Evolutionary conservation across 2,329 filamentous ascomycete genomes (phyloP).

Genomic region (Torrubiella hemipterigena): DNA sequence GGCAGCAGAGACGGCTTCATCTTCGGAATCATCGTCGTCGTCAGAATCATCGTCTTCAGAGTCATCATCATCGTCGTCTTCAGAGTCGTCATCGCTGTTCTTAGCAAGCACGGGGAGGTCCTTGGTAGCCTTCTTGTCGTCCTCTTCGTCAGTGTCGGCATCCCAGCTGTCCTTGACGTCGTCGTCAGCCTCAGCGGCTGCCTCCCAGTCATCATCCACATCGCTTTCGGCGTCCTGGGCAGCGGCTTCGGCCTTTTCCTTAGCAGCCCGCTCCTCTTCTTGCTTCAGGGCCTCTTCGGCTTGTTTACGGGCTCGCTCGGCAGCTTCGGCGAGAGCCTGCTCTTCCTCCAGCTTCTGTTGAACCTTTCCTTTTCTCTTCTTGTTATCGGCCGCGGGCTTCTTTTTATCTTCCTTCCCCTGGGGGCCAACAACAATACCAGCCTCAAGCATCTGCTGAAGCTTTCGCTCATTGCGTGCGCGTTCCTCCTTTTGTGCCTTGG

Average conservation of each 20-base stretch:
- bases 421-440: slow-evolving; percentile 60
- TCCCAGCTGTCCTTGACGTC: slow-evolving; percentile 94
- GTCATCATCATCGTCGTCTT: slow-evolving; percentile 21
- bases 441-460: slow-evolving; percentile 74
- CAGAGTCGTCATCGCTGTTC: slow-evolving; percentile 31
- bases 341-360: slow-evolving; percentile 62
- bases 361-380: slow-evolving; percentile 60
- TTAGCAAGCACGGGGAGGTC: slow-evolving; percentile 5
- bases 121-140: slow-evolving; percentile 25
- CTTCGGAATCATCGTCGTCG: slow-evolving; percentile 51
- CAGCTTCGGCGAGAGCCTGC: slow-evolving; percentile 65
- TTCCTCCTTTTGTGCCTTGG: slow-evolving; percentile 75
- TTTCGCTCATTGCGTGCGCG: slow-evolving; percentile 69
- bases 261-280: slow-evolving; percentile 46
- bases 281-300: slow-evolving; percentile 55
- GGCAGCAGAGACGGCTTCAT: slow-evolving; percentile 64
- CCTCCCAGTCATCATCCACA: slow-evolving; percentile 79
- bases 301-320: slow-evolving; percentile 55
- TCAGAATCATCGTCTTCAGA: slow-evolving; percentile 18
- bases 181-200: slow-evolving; percentile 63
- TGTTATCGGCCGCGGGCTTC: slow-evolving; percentile 64
- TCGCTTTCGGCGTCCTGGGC: slow-evolving; percentile 45
- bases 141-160: slow-evolving; percentile 65
- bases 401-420: slow-evolving; percentile 55
- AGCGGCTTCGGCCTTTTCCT: slow-evolving; percentile 44